Percentiles rank a stretch among this genome's conserved stretches.
These are phyloP conservation scores for Sclerospora graminicola DNA, from an alignment of 352 stramenopile species.

Conservation along the genomic window DNA sequence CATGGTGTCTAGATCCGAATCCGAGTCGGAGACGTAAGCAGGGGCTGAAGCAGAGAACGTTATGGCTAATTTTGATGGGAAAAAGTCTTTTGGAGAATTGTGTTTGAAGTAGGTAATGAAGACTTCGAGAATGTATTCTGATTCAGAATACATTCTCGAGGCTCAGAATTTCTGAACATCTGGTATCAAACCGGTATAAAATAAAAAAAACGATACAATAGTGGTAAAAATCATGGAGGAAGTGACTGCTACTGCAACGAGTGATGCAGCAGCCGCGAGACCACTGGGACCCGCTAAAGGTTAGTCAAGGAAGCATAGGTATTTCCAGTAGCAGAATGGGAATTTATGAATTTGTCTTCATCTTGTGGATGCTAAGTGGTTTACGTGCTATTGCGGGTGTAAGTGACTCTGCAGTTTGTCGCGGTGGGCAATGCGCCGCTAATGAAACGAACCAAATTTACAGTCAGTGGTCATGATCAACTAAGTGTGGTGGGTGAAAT, in stretches of 20 bases:
- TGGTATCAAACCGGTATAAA: neutral
- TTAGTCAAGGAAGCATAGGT: too few relatives aligned
- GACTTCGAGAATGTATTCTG: too few relatives aligned
- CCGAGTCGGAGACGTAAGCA: slow-evolving; percentile 9
- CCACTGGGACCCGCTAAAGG: slow-evolving; percentile 31
- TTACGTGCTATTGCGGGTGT: too few relatives aligned
- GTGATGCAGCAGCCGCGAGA: slow-evolving; percentile 1
- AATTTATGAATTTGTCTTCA: too few relatives aligned
- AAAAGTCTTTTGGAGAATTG: neutral
- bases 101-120: neutral
- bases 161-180: too few relatives aligned
- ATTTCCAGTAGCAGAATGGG: too few relatives aligned
- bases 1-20: slow-evolving; percentile 35
- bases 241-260: neutral
- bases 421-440: slow-evolving; percentile 68
- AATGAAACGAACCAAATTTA: slow-evolving; percentile 86
- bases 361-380: too few relatives aligned
- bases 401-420: slow-evolving; percentile 82
- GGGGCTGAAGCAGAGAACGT: slow-evolving; percentile 14
- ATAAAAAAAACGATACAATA: neutral
- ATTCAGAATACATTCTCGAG: too few relatives aligned
- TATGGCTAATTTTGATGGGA: slow-evolving; percentile 4
- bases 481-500: slow-evolving; percentile 62
- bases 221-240: slow-evolving; percentile 2
- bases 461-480: slow-evolving; percentile 56